Base-by-base conservation (phyloP, 164 flowering plant genomes). In the Nymphaea thermarum region DNA sequence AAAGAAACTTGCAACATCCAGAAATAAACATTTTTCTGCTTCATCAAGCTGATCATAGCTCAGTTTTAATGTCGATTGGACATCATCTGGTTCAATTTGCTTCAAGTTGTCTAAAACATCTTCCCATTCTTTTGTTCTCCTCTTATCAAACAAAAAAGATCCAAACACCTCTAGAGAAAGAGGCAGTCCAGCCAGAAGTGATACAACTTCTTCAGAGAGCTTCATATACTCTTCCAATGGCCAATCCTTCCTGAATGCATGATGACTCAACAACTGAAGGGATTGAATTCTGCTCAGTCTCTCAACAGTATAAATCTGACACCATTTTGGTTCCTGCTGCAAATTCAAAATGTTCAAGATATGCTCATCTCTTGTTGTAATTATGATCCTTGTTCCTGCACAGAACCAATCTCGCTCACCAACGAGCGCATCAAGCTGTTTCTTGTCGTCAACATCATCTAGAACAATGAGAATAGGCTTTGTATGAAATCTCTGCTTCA, bases 1-100 rank as follows among this genome's bases (percentile, higher is more conserved):
- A 25, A 61, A 74, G 71, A 79, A 76, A 43, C 77, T 69, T 0
- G 82, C 77, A 41, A 44, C 16, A 4, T 65, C 67, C 43, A 65
- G 67, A 65, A 65, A 65, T 65, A 65, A 43, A 10, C 36, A 72
- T 57, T 74, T 72, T 16, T 66, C 43, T 3, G 15, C 2, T 16
- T 63, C 45, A 4, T 67, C 66, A 12, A 77, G 43, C 4, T n/a
- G 45, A 44, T 74, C 71, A 66, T 53, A 74, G 53, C 72, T 77
- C 59, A 77, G 5, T 57, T 43, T 68, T 36, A 77, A 61, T n/a
- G 42, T 62, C 43, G 44, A 15, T 12, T 64, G 66, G 62, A 75
- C 17, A 14, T 44, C 43, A 18, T 51, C 43, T 4, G 18, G 18
- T 11, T 70, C 61, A 62, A 55, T 59, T 47, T 4, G 41, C 53